phyloP scores from a whole-genome alignment of 306 rosid species.

The Prunus persica region Prunus_persica_NCBIv2 NC_034016.1:13937001-13937500 shows the following conservation, averaged over 20 bases:
- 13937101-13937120: background rate
- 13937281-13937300: background rate
- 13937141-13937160: accelerated
- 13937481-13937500: too few species aligned
- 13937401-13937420: background rate
- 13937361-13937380: background rate
- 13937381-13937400: background rate
- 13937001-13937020: background rate
- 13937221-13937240: too few species aligned
- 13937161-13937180: too few species aligned
- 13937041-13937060: background rate
- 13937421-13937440: too few species aligned
- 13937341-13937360: background rate
- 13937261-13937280: background rate
- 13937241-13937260: too few species aligned
- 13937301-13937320: background rate
- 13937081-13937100: accelerated
- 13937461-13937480: too few species aligned
- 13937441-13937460: too few species aligned
- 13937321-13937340: background rate
- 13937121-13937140: background rate
- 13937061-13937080: background rate
- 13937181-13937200: accelerated
- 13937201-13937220: background rate
- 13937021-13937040: background rate